These are phyloP conservation scores for Colletotrichum shisoi DNA, from an alignment of 2,329 filamentous ascomycete species.

Conservation along the genomic window DNA sequence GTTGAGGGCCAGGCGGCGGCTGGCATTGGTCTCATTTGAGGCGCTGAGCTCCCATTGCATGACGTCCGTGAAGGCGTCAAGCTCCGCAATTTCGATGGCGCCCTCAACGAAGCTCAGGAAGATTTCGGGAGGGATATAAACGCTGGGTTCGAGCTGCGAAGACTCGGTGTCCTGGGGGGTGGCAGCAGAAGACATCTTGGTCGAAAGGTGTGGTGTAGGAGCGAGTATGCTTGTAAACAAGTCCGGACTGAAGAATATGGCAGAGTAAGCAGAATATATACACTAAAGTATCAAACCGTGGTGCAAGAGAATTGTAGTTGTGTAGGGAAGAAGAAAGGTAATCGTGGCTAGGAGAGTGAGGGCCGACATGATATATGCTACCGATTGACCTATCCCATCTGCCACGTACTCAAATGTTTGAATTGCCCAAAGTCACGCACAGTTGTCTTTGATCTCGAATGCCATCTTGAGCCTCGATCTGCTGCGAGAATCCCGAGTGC, in stretches of 20 bases:
- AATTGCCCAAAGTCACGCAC: no score
- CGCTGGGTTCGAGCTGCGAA: not conserved
- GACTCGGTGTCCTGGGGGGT: not conserved
- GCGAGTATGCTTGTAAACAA: not conserved
- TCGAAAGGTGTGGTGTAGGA: no score
- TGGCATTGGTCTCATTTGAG: no score
- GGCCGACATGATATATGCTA: not conserved
- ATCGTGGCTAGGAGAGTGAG: not conserved
- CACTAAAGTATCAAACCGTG: no score
- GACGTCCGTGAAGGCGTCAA: not conserved
- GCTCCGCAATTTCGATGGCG: not conserved
- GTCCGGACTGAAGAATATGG: no score
- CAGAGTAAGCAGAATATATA: no score
- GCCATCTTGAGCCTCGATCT: no score
- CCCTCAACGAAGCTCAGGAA: not conserved
- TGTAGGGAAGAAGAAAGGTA: not conserved
- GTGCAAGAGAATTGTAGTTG: not conserved
- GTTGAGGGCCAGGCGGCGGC: not conserved
- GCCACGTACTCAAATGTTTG: no score
- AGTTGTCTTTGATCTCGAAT: no score
- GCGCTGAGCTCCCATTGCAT: no score
- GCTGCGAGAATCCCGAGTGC: no score
- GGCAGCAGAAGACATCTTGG: not conserved
- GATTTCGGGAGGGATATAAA: not conserved
- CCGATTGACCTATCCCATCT: no score